Evolutionary conservation across 2,329 filamentous ascomycete species (phyloP).

Genomic region (Pseudonectria buxi): DNA sequence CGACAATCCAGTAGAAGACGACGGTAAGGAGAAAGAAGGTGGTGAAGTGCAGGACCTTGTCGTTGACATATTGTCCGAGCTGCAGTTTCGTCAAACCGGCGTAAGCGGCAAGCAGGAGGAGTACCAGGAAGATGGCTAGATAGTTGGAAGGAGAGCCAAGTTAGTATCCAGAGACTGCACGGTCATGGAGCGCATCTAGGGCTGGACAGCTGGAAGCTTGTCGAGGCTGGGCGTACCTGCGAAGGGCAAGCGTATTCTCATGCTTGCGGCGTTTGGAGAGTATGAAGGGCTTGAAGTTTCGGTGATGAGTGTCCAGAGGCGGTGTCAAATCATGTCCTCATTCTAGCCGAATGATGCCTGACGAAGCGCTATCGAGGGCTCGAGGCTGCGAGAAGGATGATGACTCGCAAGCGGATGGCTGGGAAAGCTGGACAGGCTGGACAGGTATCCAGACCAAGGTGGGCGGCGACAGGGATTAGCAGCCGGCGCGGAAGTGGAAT

Average conservation of each 20-base stretch:
- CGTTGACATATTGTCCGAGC: constrained; percentile 58
- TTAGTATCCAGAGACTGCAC: constrained; percentile 1
- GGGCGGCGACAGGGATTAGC: constrained; percentile 1
- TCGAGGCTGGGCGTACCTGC: constrained; percentile 55
- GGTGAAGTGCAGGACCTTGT: constrained; percentile 80
- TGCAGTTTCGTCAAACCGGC: constrained; percentile 66
- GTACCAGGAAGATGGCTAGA: constrained; percentile 62
- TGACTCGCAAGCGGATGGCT: not conserved
- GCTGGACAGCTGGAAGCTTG: constrained; percentile 1
- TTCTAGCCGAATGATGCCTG: constrained; percentile 1
- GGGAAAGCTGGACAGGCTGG: constrained; percentile 1
- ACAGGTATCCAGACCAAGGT: constrained; percentile 3
- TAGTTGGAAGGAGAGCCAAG: constrained; percentile 1
- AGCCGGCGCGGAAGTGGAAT: too few relatives aligned
- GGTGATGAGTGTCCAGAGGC: not conserved
- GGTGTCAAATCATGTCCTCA: not conserved
- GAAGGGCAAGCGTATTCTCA: constrained; percentile 85
- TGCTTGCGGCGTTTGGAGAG: constrained; percentile 28
- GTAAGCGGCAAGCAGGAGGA: constrained; percentile 72
- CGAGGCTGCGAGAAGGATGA: not conserved
- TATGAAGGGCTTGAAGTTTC: constrained; percentile 1
- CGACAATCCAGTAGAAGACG: constrained; percentile 93
- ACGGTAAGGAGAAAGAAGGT: constrained; percentile 87
- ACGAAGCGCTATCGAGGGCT: constrained; percentile 2
- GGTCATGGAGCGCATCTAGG: not conserved